Evolutionary conservation across 805 yeast genomes (phyloP).

Genomic region (Candida sonorensis): DNA sequence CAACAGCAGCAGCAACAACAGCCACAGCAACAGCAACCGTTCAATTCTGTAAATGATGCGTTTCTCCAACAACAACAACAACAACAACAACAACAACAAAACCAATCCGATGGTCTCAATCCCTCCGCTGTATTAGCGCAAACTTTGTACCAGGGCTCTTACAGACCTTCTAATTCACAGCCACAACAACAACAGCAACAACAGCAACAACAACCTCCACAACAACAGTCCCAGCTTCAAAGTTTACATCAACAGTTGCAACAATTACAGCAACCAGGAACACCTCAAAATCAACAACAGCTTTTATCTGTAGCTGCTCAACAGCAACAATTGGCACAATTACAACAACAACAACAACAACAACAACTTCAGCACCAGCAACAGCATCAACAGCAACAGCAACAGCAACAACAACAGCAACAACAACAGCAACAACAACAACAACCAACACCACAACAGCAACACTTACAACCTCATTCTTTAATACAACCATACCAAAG

Average conservation of each 20-base stretch:
- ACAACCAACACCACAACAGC: too few relatives aligned
- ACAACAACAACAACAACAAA: conserved; percentile 11
- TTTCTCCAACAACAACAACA: conserved; percentile 19
- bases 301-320: conserved; percentile 7
- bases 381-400: conserved; percentile 16
- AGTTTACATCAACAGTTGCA: conserved; percentile 20
- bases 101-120: conserved; percentile 23
- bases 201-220: conserved; percentile 15
- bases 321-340: conserved; percentile 26
- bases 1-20: conserved; percentile 9
- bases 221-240: conserved; percentile 20
- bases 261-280: conserved; percentile 15
- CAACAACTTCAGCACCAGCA: conserved; percentile 13
- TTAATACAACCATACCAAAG: too few relatives aligned
- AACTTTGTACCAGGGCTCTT: conserved; percentile 33
- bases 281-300: conserved; percentile 20
- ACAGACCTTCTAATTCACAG: conserved; percentile 28
- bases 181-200: conserved; percentile 13
- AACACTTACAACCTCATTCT: too few relatives aligned
- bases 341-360: conserved; percentile 22
- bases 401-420: too few relatives aligned
- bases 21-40: conserved; percentile 10
- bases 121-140: conserved; percentile 34
- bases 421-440: too few relatives aligned
- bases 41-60: conserved; percentile 16